Evolutionary conservation across 2,329 filamentous ascomycete species (phyloP), one percentile per base, ranked within the genome.

Genomic region (Macrophomina phaseolina): DNA sequence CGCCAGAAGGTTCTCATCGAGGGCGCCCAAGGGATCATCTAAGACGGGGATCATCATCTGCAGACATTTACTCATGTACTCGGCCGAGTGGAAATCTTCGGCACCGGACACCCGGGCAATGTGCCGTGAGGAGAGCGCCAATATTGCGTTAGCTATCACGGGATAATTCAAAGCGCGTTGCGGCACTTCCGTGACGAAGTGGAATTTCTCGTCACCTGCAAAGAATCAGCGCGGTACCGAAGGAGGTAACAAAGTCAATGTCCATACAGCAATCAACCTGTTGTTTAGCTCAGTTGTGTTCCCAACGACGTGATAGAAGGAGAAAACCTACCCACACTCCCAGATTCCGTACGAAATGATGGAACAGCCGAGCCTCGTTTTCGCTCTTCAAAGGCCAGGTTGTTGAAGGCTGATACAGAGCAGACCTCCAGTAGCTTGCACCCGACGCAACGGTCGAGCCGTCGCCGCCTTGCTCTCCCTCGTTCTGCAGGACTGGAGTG

Each of bases 131-230:
- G 83, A 77, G 0, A 85, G 75, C 1, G 82, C 79, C 5, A 84
- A 75, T 0, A 85, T 78, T 1, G 82, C 82, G 66, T 84, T 81
- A 7, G 81, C 70, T 2, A 85, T 78, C 71, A 84, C 80, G 0
- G 81, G 81, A 16, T 82, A 79, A 42, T 81, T 76, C 4, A 83
- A 73, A 14, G 83, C 82, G 4, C 82, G 77, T 42, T 80, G 80
- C 2, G 83, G 81, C 2, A 84, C 81, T 61, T 83, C 81, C 6
- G 79, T 79, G 3, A 76, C 78, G 66, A 85, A 85, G 62, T 76
- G 74, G 3, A 64, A 70, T 5, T 40, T 51, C 23, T 66, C 64
- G n/a, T 66, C 63, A 7, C 53, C 53, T 56, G 53, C 18, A 30
- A 12, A 5, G 36, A 53, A 32, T 56, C 36, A 56, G 53, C 34